Evolutionary conservation across 2,329 filamentous ascomycete species (phyloP), one percentile per base, ranked within the genome.

Genomic region (Ophiosphaerella korrae): DNA sequence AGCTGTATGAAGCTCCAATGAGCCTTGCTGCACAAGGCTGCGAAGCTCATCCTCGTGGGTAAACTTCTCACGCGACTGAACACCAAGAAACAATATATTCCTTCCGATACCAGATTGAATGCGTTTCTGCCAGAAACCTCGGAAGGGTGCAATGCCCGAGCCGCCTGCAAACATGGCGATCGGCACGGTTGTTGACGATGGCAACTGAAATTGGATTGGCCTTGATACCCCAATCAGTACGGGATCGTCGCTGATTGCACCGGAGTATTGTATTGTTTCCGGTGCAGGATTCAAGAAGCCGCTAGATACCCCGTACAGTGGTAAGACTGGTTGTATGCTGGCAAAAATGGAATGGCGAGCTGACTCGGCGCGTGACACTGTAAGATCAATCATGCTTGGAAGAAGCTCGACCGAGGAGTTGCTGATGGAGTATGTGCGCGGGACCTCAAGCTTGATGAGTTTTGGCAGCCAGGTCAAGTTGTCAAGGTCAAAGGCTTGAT

Each of bases 101-200:
- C 75, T 70, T 0, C 78, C 78, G 5, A 78, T 74, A 0, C 74
- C 67, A 0, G 70, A 66, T 3, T 71, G 72, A 5, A 74, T 70
- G 0, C 80, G 75, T 9, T 78, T 71, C 62, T 82, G 78, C 80
- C 80, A 83, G 61, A 83, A 82, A 42, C 78, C 79, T 4, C 80
- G 72, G 67, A 82, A 83, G 0, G 80, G 80, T 0, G 80, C 80
- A 23, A 83, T 81, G 1, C 80, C 80, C 36, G 78, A 81, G 0
- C 80, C 81, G 11, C 80, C 80, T 0, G 80, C 81, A 54, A 83
- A 83, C 64, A 78, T 82, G 1, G 79, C 79, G 13, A 80, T 80
- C 0, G 80, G 81, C 0, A 78, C 78, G 31, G 79, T 78, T 7
- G 72, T 68, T 23, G 80, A 77, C 2, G 81, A 67, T 0, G 81